Percentiles rank a stretch among this genome's conserved stretches.
Evolutionary conservation across 108 stramenopile species (phyloP).

Genomic region (Pseudonitzschia delicatissima): DNA sequence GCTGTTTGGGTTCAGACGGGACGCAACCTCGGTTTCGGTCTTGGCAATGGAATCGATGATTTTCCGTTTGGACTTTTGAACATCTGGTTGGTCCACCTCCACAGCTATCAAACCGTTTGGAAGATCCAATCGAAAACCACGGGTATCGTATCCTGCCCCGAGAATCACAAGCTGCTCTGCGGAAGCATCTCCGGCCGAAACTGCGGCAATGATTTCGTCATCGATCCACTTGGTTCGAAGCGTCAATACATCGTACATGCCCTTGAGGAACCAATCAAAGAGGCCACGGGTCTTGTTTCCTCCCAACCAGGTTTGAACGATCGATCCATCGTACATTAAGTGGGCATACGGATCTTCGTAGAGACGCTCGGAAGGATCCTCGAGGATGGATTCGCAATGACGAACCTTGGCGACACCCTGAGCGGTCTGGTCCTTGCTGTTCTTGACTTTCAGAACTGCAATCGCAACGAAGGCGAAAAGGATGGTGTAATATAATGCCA

Average conservation of each 20-base stretch:
- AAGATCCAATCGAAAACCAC: conserved; percentile 6
- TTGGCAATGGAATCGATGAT: conserved; percentile 10
- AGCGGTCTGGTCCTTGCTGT: conserved; percentile 21
- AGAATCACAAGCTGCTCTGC: conserved; percentile 1
- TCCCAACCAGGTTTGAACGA: conserved; percentile 7
- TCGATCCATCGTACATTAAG: conserved; percentile 13
- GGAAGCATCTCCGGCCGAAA: not conserved
- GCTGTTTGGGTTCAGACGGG: not conserved
- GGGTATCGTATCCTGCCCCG: conserved; percentile 21
- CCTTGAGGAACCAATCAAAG: not conserved
- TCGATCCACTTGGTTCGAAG: conserved; percentile 22
- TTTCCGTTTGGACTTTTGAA: not conserved
- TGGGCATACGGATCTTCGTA: conserved; percentile 27
- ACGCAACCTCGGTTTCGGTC: not conserved
- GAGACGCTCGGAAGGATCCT: conserved; percentile 7
- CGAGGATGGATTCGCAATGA: conserved; percentile 23
- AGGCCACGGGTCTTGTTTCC: not conserved
- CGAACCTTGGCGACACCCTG: conserved; percentile 29
- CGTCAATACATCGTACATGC: not conserved
- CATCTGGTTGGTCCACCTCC: not conserved
- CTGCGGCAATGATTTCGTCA: conserved; percentile 5
- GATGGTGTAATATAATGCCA: too few relatives aligned
- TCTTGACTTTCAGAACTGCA: too few relatives aligned
- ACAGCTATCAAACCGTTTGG: not conserved
- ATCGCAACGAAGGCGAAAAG: too few relatives aligned